phyloP scores from a whole-genome alignment of 2,329 filamentous ascomycete species.

The Cordyceps farinosa region DNA sequence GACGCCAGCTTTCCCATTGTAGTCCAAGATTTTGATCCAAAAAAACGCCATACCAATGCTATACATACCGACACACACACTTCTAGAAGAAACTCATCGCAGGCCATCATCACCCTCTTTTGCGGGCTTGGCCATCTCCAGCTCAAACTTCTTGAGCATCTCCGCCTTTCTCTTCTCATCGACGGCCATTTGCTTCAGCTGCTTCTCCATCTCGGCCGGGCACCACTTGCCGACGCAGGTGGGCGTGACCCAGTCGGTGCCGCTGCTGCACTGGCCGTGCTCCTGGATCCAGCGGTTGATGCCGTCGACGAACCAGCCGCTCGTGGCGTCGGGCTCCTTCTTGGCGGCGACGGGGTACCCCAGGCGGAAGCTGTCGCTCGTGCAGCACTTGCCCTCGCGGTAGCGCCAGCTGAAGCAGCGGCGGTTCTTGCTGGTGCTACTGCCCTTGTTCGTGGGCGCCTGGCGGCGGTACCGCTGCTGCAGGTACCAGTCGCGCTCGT shows the following conservation, averaged over 20 bases:
- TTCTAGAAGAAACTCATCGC: neutral
- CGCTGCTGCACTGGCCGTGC: conserved; percentile 38
- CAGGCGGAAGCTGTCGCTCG: conserved; percentile 41
- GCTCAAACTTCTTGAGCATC: neutral
- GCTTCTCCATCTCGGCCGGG: neutral
- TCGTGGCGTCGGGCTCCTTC: conserved; percentile 35
- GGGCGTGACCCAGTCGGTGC: conserved; percentile 38
- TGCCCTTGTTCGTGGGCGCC: conserved; percentile 14
- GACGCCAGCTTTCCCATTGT: neutral
- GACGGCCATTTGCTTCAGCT: neutral
- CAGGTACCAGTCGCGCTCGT: conserved; percentile 28
- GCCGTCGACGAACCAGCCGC: conserved; percentile 45
- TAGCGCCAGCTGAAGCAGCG: conserved; percentile 47
- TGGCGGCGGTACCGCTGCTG: conserved; percentile 26
- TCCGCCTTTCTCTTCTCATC: neutral
- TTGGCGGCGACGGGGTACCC: conserved; percentile 36
- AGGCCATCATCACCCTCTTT: neutral
- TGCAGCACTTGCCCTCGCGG: conserved; percentile 43
- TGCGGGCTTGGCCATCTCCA: neutral
- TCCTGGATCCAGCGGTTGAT: conserved; percentile 46
- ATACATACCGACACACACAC: neutral
- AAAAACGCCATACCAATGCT: conserved; percentile 14
- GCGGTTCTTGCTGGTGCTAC: conserved; percentile 30
- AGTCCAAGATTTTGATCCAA: conserved; percentile 3
- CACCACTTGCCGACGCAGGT: conserved; percentile 22